Evolutionary conservation across 352 stramenopile species (phyloP).

Genomic region (Phytophthora agathidicida): DNA sequence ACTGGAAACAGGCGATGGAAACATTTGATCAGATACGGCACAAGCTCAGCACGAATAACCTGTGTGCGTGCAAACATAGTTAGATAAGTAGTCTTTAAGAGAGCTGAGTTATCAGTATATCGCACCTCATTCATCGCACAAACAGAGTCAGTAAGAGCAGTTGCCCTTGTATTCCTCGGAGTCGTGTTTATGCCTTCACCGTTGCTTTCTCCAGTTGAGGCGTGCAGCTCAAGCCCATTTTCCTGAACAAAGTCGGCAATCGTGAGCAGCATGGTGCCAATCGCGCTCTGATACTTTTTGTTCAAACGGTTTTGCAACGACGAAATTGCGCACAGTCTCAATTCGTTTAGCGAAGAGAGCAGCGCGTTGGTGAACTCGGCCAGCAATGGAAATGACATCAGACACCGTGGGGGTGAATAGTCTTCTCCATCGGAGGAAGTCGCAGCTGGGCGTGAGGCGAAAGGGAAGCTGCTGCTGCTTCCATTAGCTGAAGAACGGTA

Average conservation of each 20-base stretch:
- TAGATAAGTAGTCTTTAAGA: too few relatives aligned
- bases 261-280: conserved; percentile 53
- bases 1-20: conserved; percentile 73
- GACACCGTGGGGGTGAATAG: conserved; percentile 71
- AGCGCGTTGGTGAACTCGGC: conserved; percentile 87
- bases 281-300: conserved; percentile 61
- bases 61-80: conserved; percentile 18
- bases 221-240: conserved; percentile 50
- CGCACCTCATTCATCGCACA: conserved; percentile 64
- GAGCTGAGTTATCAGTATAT: not conserved
- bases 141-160: conserved; percentile 44
- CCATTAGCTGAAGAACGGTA: conserved; percentile 51
- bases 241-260: conserved; percentile 62
- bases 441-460: conserved; percentile 13
- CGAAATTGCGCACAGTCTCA: conserved; percentile 76
- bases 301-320: conserved; percentile 65
- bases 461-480: conserved; percentile 30
- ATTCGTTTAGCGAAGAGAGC: conserved; percentile 81
- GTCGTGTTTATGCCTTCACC: conserved; percentile 2
- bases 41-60: conserved; percentile 59
- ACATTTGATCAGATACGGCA: conserved; percentile 75
- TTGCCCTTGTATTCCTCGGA: conserved; percentile 27
- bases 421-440: conserved; percentile 34
- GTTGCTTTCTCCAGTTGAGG: conserved; percentile 8
- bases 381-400: conserved; percentile 89